Base-by-base conservation (phyloP, 257 asterid genomes). In the Solanum gandarillasii region DNA sequence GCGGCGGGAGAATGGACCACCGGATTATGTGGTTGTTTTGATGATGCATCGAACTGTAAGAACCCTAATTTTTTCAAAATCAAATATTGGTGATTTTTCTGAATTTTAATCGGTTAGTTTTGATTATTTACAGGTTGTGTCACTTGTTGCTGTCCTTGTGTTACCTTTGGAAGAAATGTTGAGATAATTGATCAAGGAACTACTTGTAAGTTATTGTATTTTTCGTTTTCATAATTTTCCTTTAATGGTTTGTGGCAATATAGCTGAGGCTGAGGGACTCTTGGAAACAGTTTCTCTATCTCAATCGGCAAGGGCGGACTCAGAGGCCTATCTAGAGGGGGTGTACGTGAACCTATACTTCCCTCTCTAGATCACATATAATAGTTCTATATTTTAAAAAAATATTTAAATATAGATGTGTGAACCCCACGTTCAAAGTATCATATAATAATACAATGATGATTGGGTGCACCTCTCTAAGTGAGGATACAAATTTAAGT, bases 91-190 rank as follows among this genome's bases (percentile, higher is more conserved):
- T 16, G 9, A 16, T 52, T 52, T 48, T 52, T 48, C 60, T 52
- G 62, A 16, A 52, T 18, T 52, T 52, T 52, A 52, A 52, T 52
- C 23, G 10, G 21, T 21, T 18, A 52, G 62, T 52, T 7, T 52
- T 16, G 0, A 38, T 6, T 36, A 21, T 21, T 76, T 52, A 32
- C 83, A 90, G 91, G 91, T 38, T 90, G 87, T 72, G 83, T 90
- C 34, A 90, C 90, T 41, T 72, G 89, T 27, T 90, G 88, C 86
- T 89, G 91, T 43, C 91, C 91, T 52, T 88, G 91, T 87, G 87
- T 90, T 75, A 85, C 91, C n/a, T 87, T 89, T 81, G 91, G 91
- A 46, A 72, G 78, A 60, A 89, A 89, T 85, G 91, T 83, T 81
- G 91, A 89, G 83, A 89, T 89, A 29, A 76, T 89, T 70, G 91